Conservation (phyloP, 163 green algal genomes). For the Scenedesmus sp. region DNA sequence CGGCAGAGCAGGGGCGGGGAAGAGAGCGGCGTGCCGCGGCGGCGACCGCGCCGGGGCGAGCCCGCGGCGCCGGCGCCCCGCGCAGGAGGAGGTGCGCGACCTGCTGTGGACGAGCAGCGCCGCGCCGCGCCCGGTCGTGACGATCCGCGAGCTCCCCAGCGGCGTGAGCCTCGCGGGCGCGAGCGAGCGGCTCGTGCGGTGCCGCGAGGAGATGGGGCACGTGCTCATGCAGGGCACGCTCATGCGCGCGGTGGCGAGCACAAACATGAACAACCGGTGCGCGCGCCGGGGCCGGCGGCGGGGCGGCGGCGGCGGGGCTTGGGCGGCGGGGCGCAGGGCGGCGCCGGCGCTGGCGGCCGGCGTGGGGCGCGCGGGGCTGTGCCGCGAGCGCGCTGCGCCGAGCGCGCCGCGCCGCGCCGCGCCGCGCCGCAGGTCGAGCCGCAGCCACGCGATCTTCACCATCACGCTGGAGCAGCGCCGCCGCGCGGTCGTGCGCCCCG, state of each 20-base stretch:
- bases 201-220: constrained; percentile 68
- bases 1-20: no score
- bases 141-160: constrained; percentile 83
- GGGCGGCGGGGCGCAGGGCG: no score
- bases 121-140: constrained; percentile 58
- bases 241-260: constrained; percentile 84
- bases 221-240: constrained; percentile 70
- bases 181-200: constrained; percentile 74
- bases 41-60: no score
- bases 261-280: constrained; percentile 92
- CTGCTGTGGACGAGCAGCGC: constrained; percentile 69
- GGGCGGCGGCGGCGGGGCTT: no score
- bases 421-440: constrained; percentile 63
- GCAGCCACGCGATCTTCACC: constrained; percentile 97
- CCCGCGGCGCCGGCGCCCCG: no score
- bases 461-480: constrained; percentile 94
- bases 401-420: neutral
- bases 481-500: constrained; percentile 24
- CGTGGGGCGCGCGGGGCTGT: no score
- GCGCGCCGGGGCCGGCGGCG: neutral
- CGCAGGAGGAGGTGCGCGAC: constrained; percentile 92
- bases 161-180: constrained; percentile 88
- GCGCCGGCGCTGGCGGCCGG: no score
- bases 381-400: no score
- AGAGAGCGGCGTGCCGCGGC: neutral